Percentiles rank a stretch among this genome's conserved stretches.
phyloP scores from a whole-genome alignment of 345 rosid species.

The Hibiscus mutabilis region DNA sequence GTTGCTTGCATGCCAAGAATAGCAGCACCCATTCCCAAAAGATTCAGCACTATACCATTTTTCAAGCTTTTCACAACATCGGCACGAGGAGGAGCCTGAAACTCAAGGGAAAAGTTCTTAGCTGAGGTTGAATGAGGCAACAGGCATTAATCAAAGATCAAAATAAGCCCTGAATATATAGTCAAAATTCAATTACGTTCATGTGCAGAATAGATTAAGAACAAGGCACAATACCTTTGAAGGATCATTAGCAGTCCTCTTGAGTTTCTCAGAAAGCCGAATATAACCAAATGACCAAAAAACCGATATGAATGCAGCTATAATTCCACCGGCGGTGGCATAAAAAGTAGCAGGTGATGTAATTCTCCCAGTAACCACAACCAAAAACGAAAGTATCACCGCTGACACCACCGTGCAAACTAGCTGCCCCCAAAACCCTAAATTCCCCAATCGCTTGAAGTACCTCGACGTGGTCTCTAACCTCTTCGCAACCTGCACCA shows the following conservation, averaged over 20 bases:
- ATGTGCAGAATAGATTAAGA: no score
- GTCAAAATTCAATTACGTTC: not conserved
- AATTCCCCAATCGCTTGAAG: slow-evolving; percentile 80
- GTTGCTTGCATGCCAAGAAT: slow-evolving; percentile 97
- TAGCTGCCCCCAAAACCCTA: slow-evolving; percentile 98
- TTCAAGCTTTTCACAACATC: slow-evolving; percentile 89
- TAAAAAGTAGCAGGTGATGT: slow-evolving; percentile 81
- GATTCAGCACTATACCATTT: slow-evolving; percentile 72
- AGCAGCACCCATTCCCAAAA: slow-evolving; percentile 94
- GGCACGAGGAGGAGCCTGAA: slow-evolving; percentile 96
- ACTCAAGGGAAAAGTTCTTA: slow-evolving; percentile 4
- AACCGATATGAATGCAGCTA: slow-evolving; percentile 79
- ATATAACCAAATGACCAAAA: slow-evolving; percentile 97
- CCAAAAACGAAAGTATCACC: slow-evolving; percentile 78
- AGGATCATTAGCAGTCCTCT: slow-evolving; percentile 68
- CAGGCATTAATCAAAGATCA: not conserved
- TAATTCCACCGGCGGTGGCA: slow-evolving; percentile 84
- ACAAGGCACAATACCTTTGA: slow-evolving; percentile 55
- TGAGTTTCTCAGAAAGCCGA: slow-evolving; percentile 83
- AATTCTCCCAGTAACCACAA: slow-evolving; percentile 68
- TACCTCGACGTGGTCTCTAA: slow-evolving; percentile 80
- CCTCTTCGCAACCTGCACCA: slow-evolving; percentile 79
- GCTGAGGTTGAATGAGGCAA: not conserved
- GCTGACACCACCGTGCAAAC: slow-evolving; percentile 79
- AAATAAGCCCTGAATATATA: not conserved